Evolutionary conservation across 2,329 filamentous ascomycete species (phyloP).

Genomic region (Alternaria incomplexa): DNA sequence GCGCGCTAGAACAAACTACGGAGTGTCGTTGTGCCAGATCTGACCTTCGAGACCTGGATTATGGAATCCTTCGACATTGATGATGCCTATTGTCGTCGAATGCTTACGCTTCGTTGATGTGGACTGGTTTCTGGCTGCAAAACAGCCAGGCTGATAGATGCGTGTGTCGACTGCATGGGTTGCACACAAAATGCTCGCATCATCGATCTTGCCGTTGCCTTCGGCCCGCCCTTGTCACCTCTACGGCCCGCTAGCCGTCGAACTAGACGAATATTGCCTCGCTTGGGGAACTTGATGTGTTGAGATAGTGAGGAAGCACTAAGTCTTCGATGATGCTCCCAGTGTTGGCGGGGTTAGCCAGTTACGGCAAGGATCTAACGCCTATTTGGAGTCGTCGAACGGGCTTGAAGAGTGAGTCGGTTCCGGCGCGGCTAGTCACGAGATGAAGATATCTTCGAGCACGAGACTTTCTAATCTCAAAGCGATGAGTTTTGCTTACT

Average conservation of each 20-base stretch:
- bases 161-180: not conserved
- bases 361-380: not conserved
- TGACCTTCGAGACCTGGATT: not conserved
- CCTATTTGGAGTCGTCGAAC: not conserved
- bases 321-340: not conserved
- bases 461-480: not conserved
- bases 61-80: not conserved
- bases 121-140: not conserved
- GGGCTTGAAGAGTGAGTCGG: not conserved
- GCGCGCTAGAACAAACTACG: not conserved
- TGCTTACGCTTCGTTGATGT: not conserved
- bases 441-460: not conserved
- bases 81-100: not conserved
- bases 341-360: not conserved
- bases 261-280: not conserved
- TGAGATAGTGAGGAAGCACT: not conserved
- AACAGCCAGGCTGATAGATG: not conserved
- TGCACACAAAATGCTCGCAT: conserved; percentile 4
- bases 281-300: not conserved
- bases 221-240: conserved; percentile 7
- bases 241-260: not conserved
- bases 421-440: not conserved
- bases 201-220: conserved; percentile 11
- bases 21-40: not conserved
- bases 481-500: not conserved